Percentiles rank a stretch among this genome's conserved stretches.
These are phyloP conservation scores for Paracorniculantispora psalliotae DNA, from an alignment of 2,329 filamentous ascomycete species.

Conservation along the genomic window DNA sequence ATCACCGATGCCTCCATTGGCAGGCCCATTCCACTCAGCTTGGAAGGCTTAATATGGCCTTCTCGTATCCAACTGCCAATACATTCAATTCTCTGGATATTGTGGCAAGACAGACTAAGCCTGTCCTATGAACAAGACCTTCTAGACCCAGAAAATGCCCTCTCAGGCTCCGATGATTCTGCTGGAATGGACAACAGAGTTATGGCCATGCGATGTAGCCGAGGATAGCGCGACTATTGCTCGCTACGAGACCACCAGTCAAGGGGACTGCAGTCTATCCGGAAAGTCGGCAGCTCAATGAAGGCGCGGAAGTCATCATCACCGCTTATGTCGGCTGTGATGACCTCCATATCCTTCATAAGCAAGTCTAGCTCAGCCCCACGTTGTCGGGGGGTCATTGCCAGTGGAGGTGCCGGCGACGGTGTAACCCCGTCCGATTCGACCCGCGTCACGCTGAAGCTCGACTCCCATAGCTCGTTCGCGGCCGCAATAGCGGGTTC, in stretches of 20 bases:
- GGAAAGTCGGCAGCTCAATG: not conserved
- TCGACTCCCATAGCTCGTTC: not conserved
- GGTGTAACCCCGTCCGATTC: not conserved
- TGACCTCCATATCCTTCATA: not conserved
- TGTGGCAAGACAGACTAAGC: not conserved
- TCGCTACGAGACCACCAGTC: not conserved
- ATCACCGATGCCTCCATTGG: not conserved
- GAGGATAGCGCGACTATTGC: not conserved
- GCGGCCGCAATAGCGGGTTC: not conserved
- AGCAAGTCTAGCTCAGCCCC: not conserved
- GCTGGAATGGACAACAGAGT: not conserved
- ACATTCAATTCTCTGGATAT: conserved; percentile 4
- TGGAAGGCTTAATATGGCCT: not conserved
- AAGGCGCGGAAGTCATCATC: not conserved
- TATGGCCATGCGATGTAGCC: not conserved
- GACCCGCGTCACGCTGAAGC: too few relatives aligned
- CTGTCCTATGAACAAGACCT: conserved; percentile 4
- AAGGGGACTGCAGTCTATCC: not conserved
- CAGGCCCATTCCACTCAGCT: not conserved
- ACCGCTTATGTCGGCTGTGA: not conserved
- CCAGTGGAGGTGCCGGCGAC: not conserved
- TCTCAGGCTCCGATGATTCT: conserved; percentile 5
- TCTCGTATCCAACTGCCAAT: not conserved
- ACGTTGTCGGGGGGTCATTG: not conserved
- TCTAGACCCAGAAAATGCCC: conserved; percentile 3